A percentile compares a stretch with the other conserved stretches of the same genome.
These are phyloP conservation scores for Luffa aegyptiaca DNA, from an alignment of 306 rosid species.

Conservation along the genomic window DNA sequence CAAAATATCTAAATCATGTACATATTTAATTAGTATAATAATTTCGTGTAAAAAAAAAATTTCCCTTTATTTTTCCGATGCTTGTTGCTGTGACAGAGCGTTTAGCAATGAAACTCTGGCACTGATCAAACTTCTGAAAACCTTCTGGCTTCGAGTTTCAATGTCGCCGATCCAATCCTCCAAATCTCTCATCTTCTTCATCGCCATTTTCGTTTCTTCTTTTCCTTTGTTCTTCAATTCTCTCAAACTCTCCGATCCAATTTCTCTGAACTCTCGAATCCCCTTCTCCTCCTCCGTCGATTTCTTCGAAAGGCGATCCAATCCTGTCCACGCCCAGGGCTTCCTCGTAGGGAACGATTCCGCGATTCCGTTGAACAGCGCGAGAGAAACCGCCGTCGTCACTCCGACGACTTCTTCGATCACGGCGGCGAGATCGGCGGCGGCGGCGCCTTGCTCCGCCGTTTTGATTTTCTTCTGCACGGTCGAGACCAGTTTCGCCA, in stretches of 20 bases:
- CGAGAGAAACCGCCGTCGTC: constrained; percentile 45
- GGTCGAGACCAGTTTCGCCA: constrained; percentile 37
- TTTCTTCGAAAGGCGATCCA: constrained; percentile 26
- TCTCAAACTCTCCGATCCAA: constrained; percentile 15
- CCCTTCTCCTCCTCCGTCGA: constrained; percentile 14
- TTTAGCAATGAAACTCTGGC: constrained; percentile 63
- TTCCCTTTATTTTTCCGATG: not conserved
- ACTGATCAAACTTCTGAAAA: constrained; percentile 62
- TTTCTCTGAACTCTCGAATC: constrained; percentile 31
- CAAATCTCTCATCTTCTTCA: constrained; percentile 59
- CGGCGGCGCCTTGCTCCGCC: constrained; percentile 21
- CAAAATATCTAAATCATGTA: not conserved
- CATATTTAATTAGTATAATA: not conserved
- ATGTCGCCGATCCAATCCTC: constrained; percentile 36
- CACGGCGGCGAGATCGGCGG: constrained; percentile 35
- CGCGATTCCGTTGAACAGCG: constrained; percentile 44
- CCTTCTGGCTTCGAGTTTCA: constrained; percentile 36
- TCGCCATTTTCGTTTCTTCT: constrained; percentile 34
- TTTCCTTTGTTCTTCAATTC: constrained; percentile 38
- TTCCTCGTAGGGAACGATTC: constrained; percentile 27
- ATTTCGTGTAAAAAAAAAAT: not conserved
- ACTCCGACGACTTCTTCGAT: constrained; percentile 40
- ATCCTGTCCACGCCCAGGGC: constrained; percentile 25
- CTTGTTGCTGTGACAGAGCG: constrained; percentile 29
- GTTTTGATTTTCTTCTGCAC: constrained; percentile 5